Conservation (phyloP, 176 grass and related monocot genomes). For the Oryza nivara region DNA sequence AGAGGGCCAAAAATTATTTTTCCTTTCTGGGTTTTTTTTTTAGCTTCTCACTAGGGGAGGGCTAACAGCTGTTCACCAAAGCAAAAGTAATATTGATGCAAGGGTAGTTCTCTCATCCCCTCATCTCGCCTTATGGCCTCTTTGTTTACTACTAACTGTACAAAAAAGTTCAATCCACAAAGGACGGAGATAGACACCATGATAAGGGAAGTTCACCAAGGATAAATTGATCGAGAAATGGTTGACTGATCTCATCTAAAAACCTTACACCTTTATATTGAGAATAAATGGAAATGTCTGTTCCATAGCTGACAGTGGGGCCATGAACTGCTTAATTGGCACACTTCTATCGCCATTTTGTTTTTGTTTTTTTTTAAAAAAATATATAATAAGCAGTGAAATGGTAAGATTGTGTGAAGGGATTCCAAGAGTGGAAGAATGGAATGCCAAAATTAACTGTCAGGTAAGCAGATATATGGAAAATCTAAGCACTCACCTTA, state of each 20-base stretch:
- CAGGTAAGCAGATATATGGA: neutral
- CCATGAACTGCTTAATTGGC: neutral
- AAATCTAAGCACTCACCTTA: constrained; percentile 61
- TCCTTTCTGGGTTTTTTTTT: neutral
- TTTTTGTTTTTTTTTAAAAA: neutral
- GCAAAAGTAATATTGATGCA: neutral
- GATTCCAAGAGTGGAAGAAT: neutral
- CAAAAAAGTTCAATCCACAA: neutral
- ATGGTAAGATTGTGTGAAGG: neutral
- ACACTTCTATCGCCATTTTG: neutral
- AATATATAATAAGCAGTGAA: neutral
- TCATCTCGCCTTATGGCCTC: neutral
- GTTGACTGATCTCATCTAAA: neutral
- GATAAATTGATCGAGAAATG: neutral
- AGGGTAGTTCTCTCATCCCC: neutral
- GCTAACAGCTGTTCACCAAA: neutral
- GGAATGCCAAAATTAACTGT: neutral
- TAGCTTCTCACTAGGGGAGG: neutral
- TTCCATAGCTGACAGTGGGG: neutral
- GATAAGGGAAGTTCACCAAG: neutral
- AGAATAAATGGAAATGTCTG: neutral
- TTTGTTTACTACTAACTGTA: neutral
- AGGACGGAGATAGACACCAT: neutral
- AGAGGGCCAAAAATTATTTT: neutral
- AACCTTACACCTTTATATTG: neutral